Evolutionary conservation across 768 basidiomycete species (phyloP), one percentile per base, ranked within the genome.

Genomic region (Tylopilus intermedius): DNA sequence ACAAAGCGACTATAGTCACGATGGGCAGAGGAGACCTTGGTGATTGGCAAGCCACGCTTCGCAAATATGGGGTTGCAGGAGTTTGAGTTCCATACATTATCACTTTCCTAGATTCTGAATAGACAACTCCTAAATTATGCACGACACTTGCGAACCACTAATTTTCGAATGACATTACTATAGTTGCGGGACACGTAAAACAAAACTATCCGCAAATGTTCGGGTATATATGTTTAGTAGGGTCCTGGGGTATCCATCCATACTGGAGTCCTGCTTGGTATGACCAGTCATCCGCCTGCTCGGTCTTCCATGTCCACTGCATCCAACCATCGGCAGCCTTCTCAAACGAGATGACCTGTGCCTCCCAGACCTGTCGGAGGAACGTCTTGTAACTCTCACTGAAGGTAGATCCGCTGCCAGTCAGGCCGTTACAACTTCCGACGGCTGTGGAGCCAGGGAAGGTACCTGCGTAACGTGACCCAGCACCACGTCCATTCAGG

Each of bases 301-400:
- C 90, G 0, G 88, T 68, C 72, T 91, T 91, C 89, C 89, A 91
- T 1, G 86, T 81, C 89, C 88, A 90, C 66, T 84, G 81, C 22
- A 89, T 67, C 88, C 88, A 90, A 3, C 88, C 88, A 45, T 75
- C 72, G n/a, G 64, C 24, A 13, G 74, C 83, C 47, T 72, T 72
- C 73, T 90, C 88, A 54, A 76, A 90, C 3, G 88, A 75, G 47
- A 78, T 82, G 14, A 82, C 80, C 69, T 94, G 93, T 0, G 88
- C 90, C 64, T 93, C 91, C 85, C 85, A 95, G 66, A 76, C 82
- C 65, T 89, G 79, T 32, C 90, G 72, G 40, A 95, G 72, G 78
- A 88, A 92, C 0, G 76, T 80, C 77, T 91, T 93, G 76, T 90
- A 93, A 55, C 72, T 76, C 45, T 79, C 67, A 66, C 84, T 88